Evolutionary conservation across 1,284 basidiomycete species (phyloP), one percentile per base, ranked within the genome.

Genomic region (Microbotryum violaceum): DNA sequence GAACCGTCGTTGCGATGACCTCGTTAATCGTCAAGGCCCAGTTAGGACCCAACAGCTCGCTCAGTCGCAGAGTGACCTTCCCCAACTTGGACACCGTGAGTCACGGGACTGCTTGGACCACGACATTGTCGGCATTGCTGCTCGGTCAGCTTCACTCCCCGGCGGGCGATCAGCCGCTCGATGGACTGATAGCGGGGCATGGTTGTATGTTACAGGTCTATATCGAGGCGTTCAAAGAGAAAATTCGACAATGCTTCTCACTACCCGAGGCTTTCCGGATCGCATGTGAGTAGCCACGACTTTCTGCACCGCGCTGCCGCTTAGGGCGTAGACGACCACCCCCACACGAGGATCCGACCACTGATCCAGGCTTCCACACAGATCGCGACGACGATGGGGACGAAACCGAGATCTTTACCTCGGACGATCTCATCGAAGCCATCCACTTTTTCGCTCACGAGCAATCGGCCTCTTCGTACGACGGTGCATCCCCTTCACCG

Each of bases 301-400:
- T 18, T 14, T 42, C 37, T 42, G 12, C 16, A 16, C 37, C 18
- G 37, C 37, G 9, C 31, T 31, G 31, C 31, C 31, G 31, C 8
- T 31, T 7, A 31, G 31, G 31, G 8, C 31, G 31, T 16, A 42
- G 16, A 6, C 37, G 37, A 37, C 33, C 8, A 42, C 37, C 37
- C 37, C 16, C 37, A 42, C 37, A 42, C 37, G 4, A 42, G 12
- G 14, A 31, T 31, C 16, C 37, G 14, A 14, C 14, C 5, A 42
- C 37, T 42, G 9, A 42, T 10, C 3, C 37, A 12, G 37, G 6
- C 27, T 27, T 27, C 18, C 4, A 2, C 20, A n/a, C 49, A 58
- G 61, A 61, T 42, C 57, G 46, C 37, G 63, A 64, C 49, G 60
- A 62, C 54, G 63, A 64, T 44, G 58, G 61, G 29, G 60, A 62